phyloP scores from a whole-genome alignment of 306 rosid genomes.

The Quercus robur region DNA sequence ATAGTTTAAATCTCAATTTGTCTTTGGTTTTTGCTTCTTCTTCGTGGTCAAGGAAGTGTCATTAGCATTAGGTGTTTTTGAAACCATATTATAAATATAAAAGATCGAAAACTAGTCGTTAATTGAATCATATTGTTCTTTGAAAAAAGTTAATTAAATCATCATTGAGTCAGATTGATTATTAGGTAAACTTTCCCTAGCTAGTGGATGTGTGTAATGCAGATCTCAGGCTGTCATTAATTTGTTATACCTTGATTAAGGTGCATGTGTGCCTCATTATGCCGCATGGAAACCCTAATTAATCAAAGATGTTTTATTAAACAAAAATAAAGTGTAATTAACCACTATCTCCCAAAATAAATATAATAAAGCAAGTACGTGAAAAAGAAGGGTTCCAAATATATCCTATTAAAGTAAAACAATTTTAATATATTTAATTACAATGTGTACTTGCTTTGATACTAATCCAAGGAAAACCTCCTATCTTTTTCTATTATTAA shows the following conservation, averaged over 20 bases:
- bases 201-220: no score
- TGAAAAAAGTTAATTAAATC: no score
- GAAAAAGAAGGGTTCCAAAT: no score
- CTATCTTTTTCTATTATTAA: not conserved
- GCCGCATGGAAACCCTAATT: not conserved
- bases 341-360: not conserved
- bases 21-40: not conserved
- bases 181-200: no score
- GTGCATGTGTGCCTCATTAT: not conserved
- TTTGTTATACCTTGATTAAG: not conserved
- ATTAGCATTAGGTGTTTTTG: not conserved
- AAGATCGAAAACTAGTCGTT: no score
- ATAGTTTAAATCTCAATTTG: not conserved
- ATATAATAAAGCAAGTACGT: not conserved
- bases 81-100: no score
- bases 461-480: not conserved
- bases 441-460: not conserved
- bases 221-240: no score
- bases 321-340: not conserved
- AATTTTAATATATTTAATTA: not conserved
- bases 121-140: no score
- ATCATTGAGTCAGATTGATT: no score
- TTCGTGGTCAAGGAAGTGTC: not conserved
- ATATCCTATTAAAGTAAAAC: not conserved
- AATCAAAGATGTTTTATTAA: not conserved